phyloP scores from a whole-genome alignment of 2,329 filamentous ascomycete genomes.

The Colletotrichum liaoningense region DNA sequence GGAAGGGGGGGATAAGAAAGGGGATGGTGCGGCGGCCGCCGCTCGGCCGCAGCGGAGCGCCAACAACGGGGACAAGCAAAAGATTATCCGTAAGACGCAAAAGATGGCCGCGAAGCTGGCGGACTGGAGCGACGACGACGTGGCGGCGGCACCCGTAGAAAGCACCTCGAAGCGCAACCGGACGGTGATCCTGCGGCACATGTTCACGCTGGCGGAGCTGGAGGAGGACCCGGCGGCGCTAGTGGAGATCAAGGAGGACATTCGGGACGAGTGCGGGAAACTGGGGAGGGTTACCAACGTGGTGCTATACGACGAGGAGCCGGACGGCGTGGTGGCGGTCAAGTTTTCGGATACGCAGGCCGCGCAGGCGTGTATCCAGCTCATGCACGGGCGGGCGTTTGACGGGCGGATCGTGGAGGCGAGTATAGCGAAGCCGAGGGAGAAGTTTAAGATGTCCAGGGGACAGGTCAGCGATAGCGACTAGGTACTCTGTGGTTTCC shows the following conservation, averaged over 20 bases:
- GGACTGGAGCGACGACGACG: constrained; percentile 95
- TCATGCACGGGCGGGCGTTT: constrained; percentile 86
- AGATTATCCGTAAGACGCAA: constrained; percentile 91
- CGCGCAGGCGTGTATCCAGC: constrained; percentile 77
- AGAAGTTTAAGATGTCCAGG: constrained; percentile 78
- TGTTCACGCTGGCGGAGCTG: constrained; percentile 90
- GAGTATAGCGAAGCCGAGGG: constrained; percentile 75
- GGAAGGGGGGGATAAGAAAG: constrained; percentile 32
- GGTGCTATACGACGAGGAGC: constrained; percentile 87
- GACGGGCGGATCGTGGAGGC: constrained; percentile 79
- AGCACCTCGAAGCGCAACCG: constrained; percentile 74
- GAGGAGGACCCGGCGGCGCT: constrained; percentile 86
- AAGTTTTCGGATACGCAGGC: constrained; percentile 79
- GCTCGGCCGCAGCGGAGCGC: constrained; percentile 41
- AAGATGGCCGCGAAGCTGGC: constrained; percentile 91
- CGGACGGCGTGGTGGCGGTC: constrained; percentile 86
- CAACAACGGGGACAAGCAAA: constrained; percentile 80
- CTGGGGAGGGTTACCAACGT: constrained; percentile 91
- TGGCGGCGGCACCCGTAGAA: constrained; percentile 59
- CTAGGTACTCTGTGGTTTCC: neutral
- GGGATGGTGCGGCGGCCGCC: constrained; percentile 49
- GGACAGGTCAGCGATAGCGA: constrained; percentile 61
- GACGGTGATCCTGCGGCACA: constrained; percentile 87
- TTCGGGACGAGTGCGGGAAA: constrained; percentile 89
- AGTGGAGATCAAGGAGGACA: constrained; percentile 94